Evolutionary conservation across 352 stramenopile genomes (phyloP).

Genomic region (Thalassiosira allenii): DNA sequence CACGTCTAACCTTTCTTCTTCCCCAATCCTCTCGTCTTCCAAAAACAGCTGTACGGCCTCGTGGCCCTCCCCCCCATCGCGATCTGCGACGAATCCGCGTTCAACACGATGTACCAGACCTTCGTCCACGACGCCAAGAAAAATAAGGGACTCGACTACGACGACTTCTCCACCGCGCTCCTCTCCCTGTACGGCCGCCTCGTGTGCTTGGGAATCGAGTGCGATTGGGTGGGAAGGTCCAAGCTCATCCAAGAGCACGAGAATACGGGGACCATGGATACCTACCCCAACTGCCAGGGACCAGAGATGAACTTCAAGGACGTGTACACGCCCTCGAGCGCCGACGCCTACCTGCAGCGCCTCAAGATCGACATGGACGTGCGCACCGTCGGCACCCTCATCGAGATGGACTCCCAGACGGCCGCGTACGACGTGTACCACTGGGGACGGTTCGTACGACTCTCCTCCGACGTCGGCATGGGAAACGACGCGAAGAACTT

Average conservation of each 20-base stretch:
- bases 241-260: not conserved
- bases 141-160: not conserved
- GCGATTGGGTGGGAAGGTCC: conserved; percentile 23
- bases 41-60: conserved; percentile 55
- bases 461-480: not conserved
- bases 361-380: conserved; percentile 63
- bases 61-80: conserved; percentile 44
- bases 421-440: conserved; percentile 49
- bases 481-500: not conserved
- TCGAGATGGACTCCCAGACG: conserved; percentile 53
- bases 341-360: conserved; percentile 2
- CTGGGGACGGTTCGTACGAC: conserved; percentile 18
- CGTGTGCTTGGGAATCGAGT: conserved; percentile 40
- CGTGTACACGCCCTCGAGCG: conserved; percentile 3
- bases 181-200: conserved; percentile 21
- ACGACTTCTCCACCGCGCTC: conserved; percentile 4
- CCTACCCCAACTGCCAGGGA: conserved; percentile 18
- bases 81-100: conserved; percentile 45
- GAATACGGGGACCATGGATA: too few relatives aligned
- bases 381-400: conserved; percentile 50
- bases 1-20: not conserved
- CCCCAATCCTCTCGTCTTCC: not conserved
- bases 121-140: conserved; percentile 39
- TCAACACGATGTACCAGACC: conserved; percentile 38
- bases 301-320: conserved; percentile 11